Evolutionary conservation across 805 yeast genomes (phyloP), one percentile per base, ranked within the genome.

Genomic region (Wickerhamomyces subpelliculosus): DNA sequence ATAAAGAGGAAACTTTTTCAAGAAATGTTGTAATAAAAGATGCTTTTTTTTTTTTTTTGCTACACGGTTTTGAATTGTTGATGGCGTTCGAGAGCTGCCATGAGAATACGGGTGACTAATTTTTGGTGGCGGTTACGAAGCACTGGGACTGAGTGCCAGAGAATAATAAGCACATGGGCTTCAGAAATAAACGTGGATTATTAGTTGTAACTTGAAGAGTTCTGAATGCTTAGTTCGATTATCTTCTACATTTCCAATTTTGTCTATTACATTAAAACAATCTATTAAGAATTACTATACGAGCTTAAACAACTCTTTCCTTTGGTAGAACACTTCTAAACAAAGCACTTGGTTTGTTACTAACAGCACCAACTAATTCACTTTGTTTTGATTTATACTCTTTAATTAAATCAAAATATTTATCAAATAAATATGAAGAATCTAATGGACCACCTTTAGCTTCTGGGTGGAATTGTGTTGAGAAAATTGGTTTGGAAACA

Each of bases 391-490:
- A 59, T 56, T 70, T 73, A 70, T 75, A 87, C 34, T 64, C 65
- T 34, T 67, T 70, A 46, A 93, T 80, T 54, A 81, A 71, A 27
- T 68, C 74, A 52, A 93, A 79, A 65, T 85, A 93, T 62, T 80
- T 86, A 70, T 93, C 97, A 52, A 93, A 93, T 62, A 93, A 70
- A 65, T 78, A 86, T 3, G 87, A 75, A 12, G 96, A 84, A 64
- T 93, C 99, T 54, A 84, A 73, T 42, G 99, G 99, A 51, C 99
- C 99, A 53, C 98, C 97, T 68, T 88, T 90, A 41, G 98, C 97
- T 65, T 93, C 99, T 35, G 99, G 99, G 62, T 93, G 99, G 75
- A 93, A 93, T 65, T 93, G 98, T 3, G 96, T 87, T 27, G 96
- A 86, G 67, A 90, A 93, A 39, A 90, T 84, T 37, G 99, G 99